phyloP scores from a whole-genome alignment of 305 asterid species.

The Withania somnifera region DNA sequence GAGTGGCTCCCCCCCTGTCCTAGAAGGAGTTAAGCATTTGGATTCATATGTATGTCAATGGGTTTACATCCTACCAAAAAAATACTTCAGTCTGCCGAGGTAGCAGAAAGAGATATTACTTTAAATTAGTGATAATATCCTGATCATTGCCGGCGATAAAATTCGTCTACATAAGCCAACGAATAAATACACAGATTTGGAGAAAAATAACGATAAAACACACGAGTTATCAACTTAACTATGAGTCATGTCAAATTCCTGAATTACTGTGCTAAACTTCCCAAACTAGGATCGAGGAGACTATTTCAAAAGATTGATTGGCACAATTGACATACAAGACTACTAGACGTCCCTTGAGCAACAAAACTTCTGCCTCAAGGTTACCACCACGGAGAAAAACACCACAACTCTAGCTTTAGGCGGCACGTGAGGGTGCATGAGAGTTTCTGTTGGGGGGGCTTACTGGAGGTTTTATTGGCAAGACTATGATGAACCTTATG shows the following conservation, averaged over 20 bases:
- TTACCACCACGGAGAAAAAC: background rate
- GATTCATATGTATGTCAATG: background rate
- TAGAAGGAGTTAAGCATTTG: background rate
- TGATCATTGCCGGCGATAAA: background rate
- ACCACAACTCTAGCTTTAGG: background rate
- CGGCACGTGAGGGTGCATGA: background rate
- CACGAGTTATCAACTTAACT: background rate
- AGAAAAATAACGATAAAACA: background rate
- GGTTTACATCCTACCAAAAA: background rate
- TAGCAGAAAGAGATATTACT: background rate
- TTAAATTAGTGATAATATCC: background rate
- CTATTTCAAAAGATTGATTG: background rate
- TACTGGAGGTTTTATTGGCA: background rate
- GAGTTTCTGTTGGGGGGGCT: background rate
- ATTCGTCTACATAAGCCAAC: background rate
- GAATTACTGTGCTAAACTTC: background rate
- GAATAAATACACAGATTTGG: background rate
- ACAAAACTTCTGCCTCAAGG: background rate
- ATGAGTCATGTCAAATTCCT: background rate
- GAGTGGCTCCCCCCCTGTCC: background rate
- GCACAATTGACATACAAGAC: background rate
- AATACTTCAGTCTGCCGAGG: background rate
- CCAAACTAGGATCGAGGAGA: background rate
- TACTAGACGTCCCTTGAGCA: background rate
- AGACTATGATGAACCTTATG: background rate